A percentile compares a stretch with the other conserved stretches of the same genome.
Evolutionary conservation across 2,329 filamentous ascomycete genomes (phyloP).

Genomic region (Fusarium sambucinum): DNA sequence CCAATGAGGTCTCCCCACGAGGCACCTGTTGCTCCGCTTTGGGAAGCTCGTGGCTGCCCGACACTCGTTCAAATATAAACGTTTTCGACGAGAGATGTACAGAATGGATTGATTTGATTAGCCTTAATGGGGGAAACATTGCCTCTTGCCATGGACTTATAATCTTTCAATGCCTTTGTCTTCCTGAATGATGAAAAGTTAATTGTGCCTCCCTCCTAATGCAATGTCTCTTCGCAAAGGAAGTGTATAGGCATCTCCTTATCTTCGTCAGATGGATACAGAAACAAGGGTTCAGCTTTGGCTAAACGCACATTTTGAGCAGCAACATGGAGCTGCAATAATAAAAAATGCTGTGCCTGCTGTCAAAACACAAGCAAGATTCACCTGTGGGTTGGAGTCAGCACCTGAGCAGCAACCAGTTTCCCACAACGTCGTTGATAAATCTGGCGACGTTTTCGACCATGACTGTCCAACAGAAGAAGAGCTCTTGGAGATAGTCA

Average conservation of each 20-base stretch:
- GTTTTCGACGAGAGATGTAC: slow-evolving; percentile 17
- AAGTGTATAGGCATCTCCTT: background rate
- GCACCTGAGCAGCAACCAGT: background rate
- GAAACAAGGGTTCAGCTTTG: background rate
- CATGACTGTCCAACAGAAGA: slow-evolving; percentile 22
- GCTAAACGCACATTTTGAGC: background rate
- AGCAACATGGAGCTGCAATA: background rate
- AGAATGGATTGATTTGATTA: background rate
- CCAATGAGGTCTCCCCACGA: slow-evolving; percentile 9
- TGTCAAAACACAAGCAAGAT: background rate
- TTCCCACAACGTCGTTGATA: background rate
- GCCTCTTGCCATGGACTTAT: background rate
- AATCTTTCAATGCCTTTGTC: background rate
- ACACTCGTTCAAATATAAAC: slow-evolving; percentile 1
- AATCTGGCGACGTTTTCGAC: background rate
- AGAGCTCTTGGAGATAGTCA: slow-evolving; percentile 20
- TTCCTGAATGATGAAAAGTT: background rate
- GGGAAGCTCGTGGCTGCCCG: background rate
- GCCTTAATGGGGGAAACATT: background rate
- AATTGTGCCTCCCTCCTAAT: background rate
- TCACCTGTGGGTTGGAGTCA: background rate
- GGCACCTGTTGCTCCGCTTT: slow-evolving; percentile 24
- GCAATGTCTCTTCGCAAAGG: background rate
- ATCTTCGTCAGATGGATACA: background rate
- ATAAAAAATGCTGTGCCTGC: background rate